phyloP scores from a whole-genome alignment of 305 asterid species.

The Fraxinus greggii region DNA sequence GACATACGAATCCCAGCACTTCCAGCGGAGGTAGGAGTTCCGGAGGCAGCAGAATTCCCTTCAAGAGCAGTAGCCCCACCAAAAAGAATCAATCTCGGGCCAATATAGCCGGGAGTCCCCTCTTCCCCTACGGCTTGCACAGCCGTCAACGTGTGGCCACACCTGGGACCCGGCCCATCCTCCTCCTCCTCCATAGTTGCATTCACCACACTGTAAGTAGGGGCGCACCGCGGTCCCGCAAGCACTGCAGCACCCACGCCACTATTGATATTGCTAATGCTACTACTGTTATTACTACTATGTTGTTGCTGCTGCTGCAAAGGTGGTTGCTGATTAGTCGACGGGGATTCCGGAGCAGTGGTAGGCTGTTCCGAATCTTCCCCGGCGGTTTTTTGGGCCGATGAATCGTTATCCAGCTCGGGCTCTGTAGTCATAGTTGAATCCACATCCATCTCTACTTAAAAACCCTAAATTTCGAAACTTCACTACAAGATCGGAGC shows the following conservation, averaged over 20 bases:
- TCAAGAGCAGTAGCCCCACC: constrained; percentile 99
- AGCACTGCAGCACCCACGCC: constrained; percentile 44
- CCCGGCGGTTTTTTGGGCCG: background rate
- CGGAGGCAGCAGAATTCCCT: constrained; percentile 86
- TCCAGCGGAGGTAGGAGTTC: constrained; percentile 96
- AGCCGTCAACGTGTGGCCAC: constrained; percentile 95
- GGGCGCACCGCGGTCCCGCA: constrained; percentile 91
- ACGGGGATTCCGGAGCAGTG: constrained; percentile 42
- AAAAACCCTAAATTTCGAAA: constrained; percentile 53
- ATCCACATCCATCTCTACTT: constrained; percentile 75
- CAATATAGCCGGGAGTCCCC: constrained; percentile 76
- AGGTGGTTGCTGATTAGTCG: constrained; percentile 40
- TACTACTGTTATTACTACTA: constrained; percentile 27
- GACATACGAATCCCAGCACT: constrained; percentile 95
- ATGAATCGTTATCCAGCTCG: constrained; percentile 59
- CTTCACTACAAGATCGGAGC: constrained; percentile 59
- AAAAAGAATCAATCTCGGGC: constrained; percentile 80
- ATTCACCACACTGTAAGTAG: constrained; percentile 70
- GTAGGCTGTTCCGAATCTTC: constrained; percentile 41
- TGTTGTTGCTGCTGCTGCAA: constrained; percentile 37
- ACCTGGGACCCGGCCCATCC: constrained; percentile 98
- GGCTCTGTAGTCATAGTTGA: constrained; percentile 70
- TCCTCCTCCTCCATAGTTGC: constrained; percentile 82
- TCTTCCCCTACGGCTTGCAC: constrained; percentile 96
- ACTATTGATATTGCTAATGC: constrained; percentile 34